A percentile compares a stretch with the other conserved stretches of the same genome.
Conservation (phyloP, 2,329 filamentous ascomycete species). For the Monilinia aucupariae region DNA sequence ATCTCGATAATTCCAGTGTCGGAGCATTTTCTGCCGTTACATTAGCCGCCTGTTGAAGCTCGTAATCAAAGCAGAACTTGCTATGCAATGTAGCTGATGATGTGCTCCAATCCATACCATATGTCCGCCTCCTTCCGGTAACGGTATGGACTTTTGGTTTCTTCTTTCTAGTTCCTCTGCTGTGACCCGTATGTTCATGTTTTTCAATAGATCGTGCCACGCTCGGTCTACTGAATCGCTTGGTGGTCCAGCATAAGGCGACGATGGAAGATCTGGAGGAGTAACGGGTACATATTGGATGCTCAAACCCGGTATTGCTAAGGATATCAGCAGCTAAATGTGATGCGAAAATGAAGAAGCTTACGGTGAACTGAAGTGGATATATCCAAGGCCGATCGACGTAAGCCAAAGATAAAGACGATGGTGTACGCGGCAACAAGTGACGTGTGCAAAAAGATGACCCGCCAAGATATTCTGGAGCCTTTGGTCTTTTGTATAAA, state of each 20-base stretch:
- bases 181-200: slow-evolving; percentile 16
- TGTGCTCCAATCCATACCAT: slow-evolving; percentile 12
- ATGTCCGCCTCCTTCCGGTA: slow-evolving; percentile 11
- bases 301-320: background rate
- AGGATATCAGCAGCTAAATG: background rate
- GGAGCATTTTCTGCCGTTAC: slow-evolving; percentile 2
- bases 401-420: background rate
- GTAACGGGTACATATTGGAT: background rate
- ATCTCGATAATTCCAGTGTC: slow-evolving; percentile 6
- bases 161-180: slow-evolving; percentile 3
- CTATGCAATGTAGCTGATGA: slow-evolving; percentile 8
- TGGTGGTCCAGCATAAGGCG: slow-evolving; percentile 11
- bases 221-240: slow-evolving; percentile 13
- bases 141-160: background rate
- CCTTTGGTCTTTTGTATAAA: too few relatives aligned
- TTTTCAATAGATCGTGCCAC: slow-evolving; percentile 17
- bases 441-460: background rate
- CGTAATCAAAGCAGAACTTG: background rate
- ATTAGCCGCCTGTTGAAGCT: background rate
- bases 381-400: background rate
- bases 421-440: background rate
- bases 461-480: background rate
- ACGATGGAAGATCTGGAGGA: slow-evolving; percentile 1
- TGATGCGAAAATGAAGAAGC: background rate
- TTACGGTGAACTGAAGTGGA: slow-evolving; percentile 6